Conservation (phyloP, 176 grass and related monocot genomes). For the Aegilops sharonensis region DNA sequence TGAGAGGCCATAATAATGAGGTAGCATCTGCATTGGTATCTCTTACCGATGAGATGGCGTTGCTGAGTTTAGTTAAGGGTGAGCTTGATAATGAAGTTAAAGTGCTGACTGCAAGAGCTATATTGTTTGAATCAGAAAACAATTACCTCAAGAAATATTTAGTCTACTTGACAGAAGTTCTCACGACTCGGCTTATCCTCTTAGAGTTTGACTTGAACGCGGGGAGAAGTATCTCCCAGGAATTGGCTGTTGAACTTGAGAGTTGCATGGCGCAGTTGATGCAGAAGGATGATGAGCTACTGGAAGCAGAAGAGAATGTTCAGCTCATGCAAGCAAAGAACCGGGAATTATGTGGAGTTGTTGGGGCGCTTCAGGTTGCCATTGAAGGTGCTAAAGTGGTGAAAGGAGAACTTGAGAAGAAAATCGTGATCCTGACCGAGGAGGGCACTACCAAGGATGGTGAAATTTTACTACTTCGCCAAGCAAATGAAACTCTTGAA, state of each 20-base stretch:
- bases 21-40: conserved; percentile 58
- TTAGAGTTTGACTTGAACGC: conserved; percentile 74
- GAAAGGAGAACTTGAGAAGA: conserved; percentile 68
- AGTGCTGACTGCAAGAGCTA: conserved; percentile 44
- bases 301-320: conserved; percentile 61
- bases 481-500: conserved; percentile 44
- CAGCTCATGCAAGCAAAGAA: conserved; percentile 49
- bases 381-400: conserved; percentile 50
- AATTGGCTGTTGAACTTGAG: conserved; percentile 57
- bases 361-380: conserved; percentile 54
- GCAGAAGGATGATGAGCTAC: conserved; percentile 50
- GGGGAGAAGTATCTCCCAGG: conserved; percentile 40
- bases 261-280: conserved; percentile 30
- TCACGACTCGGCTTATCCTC: conserved; percentile 54
- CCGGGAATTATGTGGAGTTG: conserved; percentile 46
- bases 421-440: conserved; percentile 31
- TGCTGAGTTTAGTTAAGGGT: conserved; percentile 55
- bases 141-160: conserved; percentile 50
- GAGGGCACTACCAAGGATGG: conserved; percentile 34
- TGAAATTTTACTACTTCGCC: conserved; percentile 42
- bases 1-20: conserved; percentile 73
- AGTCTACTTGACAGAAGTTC: conserved; percentile 53
- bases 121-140: conserved; percentile 60
- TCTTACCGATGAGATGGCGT: conserved; percentile 62
- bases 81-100: conserved; percentile 39